Evolutionary conservation across 345 rosid species (phyloP).

Genomic region (Salix dunnii): DNA sequence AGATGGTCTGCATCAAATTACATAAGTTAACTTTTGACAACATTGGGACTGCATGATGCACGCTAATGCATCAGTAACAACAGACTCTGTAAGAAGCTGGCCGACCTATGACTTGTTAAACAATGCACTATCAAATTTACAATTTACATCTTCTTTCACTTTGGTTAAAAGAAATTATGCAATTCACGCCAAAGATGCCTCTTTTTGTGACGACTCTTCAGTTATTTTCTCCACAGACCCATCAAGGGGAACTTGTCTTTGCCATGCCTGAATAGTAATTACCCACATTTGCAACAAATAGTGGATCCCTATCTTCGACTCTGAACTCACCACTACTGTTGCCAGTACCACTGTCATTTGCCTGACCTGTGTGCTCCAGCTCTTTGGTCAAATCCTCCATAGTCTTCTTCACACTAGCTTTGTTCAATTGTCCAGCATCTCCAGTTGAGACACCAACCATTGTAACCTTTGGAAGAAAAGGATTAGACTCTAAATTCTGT

Average conservation of each 20-base stretch:
- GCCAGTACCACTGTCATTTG: slow-evolving; percentile 29
- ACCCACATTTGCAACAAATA: slow-evolving; percentile 91
- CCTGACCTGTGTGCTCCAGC: slow-evolving; percentile 66
- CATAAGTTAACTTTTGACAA: slow-evolving; percentile 7
- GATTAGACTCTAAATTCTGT: slow-evolving; percentile 45
- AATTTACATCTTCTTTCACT: not conserved
- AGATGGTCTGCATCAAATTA: not conserved
- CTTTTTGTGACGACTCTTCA: slow-evolving; percentile 3
- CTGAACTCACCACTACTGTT: slow-evolving; percentile 25
- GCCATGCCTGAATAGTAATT: slow-evolving; percentile 67
- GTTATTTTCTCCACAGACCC: slow-evolving; percentile 51
- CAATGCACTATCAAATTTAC: slow-evolving; percentile 1
- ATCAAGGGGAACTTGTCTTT: slow-evolving; percentile 55
- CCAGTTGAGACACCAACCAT: slow-evolving; percentile 94
- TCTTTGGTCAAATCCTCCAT: slow-evolving; percentile 73
- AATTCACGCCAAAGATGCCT: not conserved
- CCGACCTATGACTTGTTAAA: not conserved
- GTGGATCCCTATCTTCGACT: slow-evolving; percentile 72
- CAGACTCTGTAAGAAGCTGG: not conserved
- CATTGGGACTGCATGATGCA: not conserved
- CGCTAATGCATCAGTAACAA: not conserved
- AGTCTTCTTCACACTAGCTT: slow-evolving; percentile 74
- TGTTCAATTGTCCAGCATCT: slow-evolving; percentile 72
- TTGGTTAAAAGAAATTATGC: not conserved
- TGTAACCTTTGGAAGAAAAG: slow-evolving; percentile 93